Evolutionary conservation across 2,329 filamentous ascomycete genomes (phyloP).

Genomic region (Aspergillus tamarii): DNA sequence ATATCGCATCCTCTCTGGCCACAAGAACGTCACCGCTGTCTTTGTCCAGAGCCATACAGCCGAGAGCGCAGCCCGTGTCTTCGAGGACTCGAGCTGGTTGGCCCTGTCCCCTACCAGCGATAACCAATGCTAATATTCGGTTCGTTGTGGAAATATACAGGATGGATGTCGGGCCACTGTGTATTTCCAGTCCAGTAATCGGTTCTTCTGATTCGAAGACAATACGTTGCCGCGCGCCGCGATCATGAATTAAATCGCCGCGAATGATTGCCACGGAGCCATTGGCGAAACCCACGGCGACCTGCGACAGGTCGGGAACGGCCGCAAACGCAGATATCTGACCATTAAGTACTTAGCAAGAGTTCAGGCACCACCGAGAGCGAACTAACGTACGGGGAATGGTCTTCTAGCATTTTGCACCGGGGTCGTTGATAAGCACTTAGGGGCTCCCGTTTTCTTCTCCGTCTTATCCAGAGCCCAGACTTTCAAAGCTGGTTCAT

Average conservation of each 20-base stretch:
- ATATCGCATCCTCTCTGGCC: conserved; percentile 93
- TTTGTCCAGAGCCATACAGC: conserved; percentile 88
- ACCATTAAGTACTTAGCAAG: conserved; percentile 7
- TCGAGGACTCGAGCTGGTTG: conserved; percentile 86
- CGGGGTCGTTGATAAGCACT: conserved; percentile 80
- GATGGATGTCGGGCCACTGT: conserved; percentile 67
- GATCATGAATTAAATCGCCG: conserved; percentile 92
- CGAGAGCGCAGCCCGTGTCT: conserved; percentile 86
- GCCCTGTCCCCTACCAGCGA: conserved; percentile 86
- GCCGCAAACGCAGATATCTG: conserved; percentile 81
- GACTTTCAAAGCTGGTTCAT: conserved; percentile 89
- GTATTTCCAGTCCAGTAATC: conserved; percentile 85
- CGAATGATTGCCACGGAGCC: conserved; percentile 91
- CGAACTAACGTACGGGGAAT: conserved; percentile 70
- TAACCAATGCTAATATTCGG: conserved; percentile 81
- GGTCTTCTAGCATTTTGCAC: conserved; percentile 90
- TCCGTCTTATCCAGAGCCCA: conserved; percentile 94
- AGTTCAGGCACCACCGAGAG: not conserved
- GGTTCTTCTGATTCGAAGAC: conserved; percentile 97
- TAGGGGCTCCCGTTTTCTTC: conserved; percentile 89
- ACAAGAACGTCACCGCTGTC: conserved; percentile 83
- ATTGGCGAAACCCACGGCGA: conserved; percentile 94
- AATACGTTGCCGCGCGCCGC: conserved; percentile 89
- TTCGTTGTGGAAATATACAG: conserved; percentile 92
- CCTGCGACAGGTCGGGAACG: conserved; percentile 84